Conservation (phyloP, 371 early-diverging fungal genomes). For the Mortierella sp. region DNA sequence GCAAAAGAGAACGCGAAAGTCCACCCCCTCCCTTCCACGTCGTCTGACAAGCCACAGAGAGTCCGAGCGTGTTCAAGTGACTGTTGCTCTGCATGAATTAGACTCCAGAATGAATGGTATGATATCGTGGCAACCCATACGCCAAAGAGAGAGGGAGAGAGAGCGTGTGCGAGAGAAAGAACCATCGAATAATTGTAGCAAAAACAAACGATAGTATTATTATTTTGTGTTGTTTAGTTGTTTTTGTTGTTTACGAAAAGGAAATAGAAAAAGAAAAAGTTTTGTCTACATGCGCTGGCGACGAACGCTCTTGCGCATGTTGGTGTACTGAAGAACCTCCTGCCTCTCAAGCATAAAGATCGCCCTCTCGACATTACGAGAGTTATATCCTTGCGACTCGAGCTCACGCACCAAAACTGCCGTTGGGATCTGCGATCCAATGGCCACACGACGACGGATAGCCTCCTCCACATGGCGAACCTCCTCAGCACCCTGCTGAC, state of each 20-base stretch:
- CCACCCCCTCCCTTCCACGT: neutral
- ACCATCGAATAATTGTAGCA: too few relatives aligned
- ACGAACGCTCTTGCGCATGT: constrained; percentile 75
- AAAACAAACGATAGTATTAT: neutral
- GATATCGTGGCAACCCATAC: too few relatives aligned
- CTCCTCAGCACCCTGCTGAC: constrained; percentile 79
- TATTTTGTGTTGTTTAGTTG: neutral
- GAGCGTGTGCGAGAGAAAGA: too few relatives aligned
- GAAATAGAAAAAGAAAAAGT: neutral
- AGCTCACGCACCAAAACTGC: constrained; percentile 68
- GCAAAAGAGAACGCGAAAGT: neutral
- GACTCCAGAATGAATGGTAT: too few relatives aligned
- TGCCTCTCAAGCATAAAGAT: constrained; percentile 86
- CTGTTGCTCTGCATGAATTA: too few relatives aligned
- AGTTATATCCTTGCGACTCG: constrained; percentile 73
- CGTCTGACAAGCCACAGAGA: neutral
- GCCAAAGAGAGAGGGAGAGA: too few relatives aligned
- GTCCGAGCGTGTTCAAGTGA: neutral
- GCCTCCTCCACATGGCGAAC: constrained; percentile 86
- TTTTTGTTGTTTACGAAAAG: neutral
- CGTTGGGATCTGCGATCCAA: constrained; percentile 86
- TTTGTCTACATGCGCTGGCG: constrained; percentile 47
- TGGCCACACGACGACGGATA: constrained; percentile 88
- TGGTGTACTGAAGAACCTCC: constrained; percentile 88
- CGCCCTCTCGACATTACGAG: constrained; percentile 81